Conservation (phyloP, 208 protist genomes). For the Leishmania turanica region DNA sequence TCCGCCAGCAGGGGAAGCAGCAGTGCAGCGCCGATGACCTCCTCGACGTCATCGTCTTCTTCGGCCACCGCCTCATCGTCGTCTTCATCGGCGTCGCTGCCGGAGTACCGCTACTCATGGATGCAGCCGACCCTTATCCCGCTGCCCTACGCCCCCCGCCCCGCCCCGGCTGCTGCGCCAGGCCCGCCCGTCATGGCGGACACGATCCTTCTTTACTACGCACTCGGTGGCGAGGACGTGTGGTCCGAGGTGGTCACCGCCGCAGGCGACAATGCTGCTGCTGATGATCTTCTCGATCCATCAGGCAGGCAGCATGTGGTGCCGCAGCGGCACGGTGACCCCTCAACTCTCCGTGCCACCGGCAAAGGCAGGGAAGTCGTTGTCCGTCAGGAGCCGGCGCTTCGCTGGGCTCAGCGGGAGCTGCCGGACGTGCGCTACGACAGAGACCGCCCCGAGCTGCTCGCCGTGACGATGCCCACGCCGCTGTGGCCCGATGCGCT, state of each 20-base stretch:
- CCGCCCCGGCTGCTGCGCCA: background rate
- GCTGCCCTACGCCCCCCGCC: conserved; percentile 6
- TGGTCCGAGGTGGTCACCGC: conserved; percentile 1
- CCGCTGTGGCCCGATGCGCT: conserved; percentile 25
- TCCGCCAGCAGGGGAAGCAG: background rate
- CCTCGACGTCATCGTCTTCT: conserved; percentile 1
- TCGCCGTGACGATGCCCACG: conserved; percentile 31
- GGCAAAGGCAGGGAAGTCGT: background rate
- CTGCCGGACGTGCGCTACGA: conserved; percentile 24
- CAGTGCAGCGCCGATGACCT: background rate
- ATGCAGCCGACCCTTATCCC: conserved; percentile 25
- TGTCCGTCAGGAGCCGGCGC: conserved; percentile 5
- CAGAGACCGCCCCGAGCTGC: conserved; percentile 22
- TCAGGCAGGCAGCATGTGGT: background rate
- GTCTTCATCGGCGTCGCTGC: conserved; percentile 2
- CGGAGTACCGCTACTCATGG: conserved; percentile 27
- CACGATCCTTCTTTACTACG: conserved; percentile 28
- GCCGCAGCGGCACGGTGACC: background rate
- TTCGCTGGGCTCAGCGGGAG: conserved; percentile 23
- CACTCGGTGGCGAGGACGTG: conserved; percentile 27
- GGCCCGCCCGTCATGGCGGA: background rate
- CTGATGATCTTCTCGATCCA: background rate
- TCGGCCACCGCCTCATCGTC: background rate
- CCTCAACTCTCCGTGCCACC: background rate
- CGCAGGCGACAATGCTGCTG: background rate